A percentile compares a stretch with the other conserved stretches of the same genome.
These are phyloP conservation scores for Lagenaria siceraria DNA, from an alignment of 306 rosid genomes.

Conservation along the genomic window DNA sequence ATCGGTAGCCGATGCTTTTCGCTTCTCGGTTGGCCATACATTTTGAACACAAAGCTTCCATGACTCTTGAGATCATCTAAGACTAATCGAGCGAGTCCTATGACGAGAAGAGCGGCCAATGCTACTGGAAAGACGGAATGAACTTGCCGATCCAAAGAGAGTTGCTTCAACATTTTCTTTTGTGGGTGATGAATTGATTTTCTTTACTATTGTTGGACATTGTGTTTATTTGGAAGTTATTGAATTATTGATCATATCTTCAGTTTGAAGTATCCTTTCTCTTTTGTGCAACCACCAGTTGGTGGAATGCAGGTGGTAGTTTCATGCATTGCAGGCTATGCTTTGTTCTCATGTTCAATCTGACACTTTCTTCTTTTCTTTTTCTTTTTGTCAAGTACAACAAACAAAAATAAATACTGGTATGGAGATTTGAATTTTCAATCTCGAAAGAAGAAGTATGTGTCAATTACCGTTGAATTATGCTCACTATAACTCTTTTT, in stretches of 20 bases:
- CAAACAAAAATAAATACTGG: no score
- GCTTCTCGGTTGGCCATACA: constrained; percentile 18
- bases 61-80: constrained; percentile 47
- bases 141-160: constrained; percentile 33
- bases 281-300: constrained; percentile 58
- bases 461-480: no score
- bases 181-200: neutral
- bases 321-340: neutral
- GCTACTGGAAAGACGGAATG: constrained; percentile 42
- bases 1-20: constrained; percentile 22
- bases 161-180: constrained; percentile 26
- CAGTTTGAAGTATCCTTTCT: constrained; percentile 26
- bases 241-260: constrained; percentile 20
- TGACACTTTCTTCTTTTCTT: neutral
- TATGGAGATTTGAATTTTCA: no score
- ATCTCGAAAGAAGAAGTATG: no score
- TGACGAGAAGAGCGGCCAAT: constrained; percentile 45
- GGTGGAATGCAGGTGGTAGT: constrained; percentile 37
- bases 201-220: neutral
- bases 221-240: constrained; percentile 4
- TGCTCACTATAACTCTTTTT: no score
- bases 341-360: neutral
- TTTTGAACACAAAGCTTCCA: constrained; percentile 24
- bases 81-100: constrained; percentile 44
- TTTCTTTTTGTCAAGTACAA: no score